These are phyloP conservation scores for Infundibulicybe gibba DNA, from an alignment of 768 basidiomycete species.

Conservation along the genomic window DNA sequence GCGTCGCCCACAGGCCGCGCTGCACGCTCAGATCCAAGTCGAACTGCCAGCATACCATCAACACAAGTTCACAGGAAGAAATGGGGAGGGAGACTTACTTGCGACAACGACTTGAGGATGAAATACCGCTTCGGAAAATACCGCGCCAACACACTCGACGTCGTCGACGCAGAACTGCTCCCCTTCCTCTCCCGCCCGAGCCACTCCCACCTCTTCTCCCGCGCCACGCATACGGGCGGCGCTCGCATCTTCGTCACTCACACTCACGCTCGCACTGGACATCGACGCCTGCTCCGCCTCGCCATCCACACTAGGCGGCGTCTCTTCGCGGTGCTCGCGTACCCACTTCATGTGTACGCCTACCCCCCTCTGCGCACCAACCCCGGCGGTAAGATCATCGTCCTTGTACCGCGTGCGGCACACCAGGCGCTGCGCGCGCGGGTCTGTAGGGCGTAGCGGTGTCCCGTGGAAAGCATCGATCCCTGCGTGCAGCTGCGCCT, in stretches of 20 bases:
- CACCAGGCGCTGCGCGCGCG: constrained; percentile 72
- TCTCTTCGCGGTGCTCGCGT: constrained; percentile 42
- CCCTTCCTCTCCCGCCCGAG: no score
- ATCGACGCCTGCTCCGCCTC: no score
- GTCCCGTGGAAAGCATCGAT: constrained; percentile 72
- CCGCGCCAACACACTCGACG: constrained; percentile 69
- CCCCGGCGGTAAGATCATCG: constrained; percentile 86
- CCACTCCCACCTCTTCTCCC: no score
- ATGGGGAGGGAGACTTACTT: constrained; percentile 48
- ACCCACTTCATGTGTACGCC: constrained; percentile 85
- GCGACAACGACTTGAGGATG: constrained; percentile 84
- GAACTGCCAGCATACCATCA: no score
- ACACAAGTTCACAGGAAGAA: not conserved
- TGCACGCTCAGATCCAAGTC: constrained; percentile 80
- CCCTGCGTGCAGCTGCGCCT: constrained; percentile 58
- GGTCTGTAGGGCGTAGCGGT: constrained; percentile 65
- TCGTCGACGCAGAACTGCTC: constrained; percentile 56
- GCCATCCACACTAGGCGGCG: no score
- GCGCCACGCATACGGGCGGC: no score
- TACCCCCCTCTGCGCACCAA: constrained; percentile 85
- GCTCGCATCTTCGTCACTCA: no score
- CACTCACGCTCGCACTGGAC: no score
- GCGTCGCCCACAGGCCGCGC: constrained; percentile 86
- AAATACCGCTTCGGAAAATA: constrained; percentile 90
- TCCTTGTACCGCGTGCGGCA: constrained; percentile 79